Conservation (phyloP, 345 rosid species). For the Eucalyptus marginata region DNA sequence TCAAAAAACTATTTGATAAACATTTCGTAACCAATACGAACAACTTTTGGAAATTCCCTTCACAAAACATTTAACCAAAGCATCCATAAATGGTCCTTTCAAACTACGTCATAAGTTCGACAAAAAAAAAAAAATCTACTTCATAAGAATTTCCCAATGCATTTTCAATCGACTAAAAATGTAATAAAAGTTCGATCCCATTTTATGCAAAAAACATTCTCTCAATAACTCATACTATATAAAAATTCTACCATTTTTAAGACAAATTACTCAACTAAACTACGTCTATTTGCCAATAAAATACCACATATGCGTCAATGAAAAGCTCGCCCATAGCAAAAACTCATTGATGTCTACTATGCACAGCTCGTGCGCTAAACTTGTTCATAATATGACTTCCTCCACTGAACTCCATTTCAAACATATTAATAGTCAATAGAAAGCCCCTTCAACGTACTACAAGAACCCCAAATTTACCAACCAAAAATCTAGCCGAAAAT, state of each 20-base stretch:
- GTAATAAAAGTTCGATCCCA: too few species aligned
- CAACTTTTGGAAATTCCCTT: background rate
- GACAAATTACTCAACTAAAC: background rate
- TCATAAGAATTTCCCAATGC: too few species aligned
- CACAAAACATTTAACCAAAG: background rate
- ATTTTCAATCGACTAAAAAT: background rate
- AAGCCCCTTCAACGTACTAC: background rate
- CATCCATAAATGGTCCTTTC: background rate
- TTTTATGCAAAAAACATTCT: too few species aligned
- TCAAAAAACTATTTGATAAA: too few species aligned
- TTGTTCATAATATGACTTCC: background rate
- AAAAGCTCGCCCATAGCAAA: background rate
- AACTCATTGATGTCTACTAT: background rate
- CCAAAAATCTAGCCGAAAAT: too few species aligned
- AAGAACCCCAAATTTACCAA: too few species aligned
- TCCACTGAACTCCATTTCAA: background rate
- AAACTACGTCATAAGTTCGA: too few species aligned
- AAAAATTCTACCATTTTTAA: too few species aligned
- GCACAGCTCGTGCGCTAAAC: accelerated
- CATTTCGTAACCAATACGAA: accelerated
- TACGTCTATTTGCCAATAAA: accelerated
- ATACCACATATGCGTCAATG: accelerated
- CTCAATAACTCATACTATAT: too few species aligned
- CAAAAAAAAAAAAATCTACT: too few species aligned
- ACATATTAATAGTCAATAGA: too few species aligned